Conservation (phyloP, 495 filamentous ascomycete genomes). For the Hyaloscypha bicolor region DNA sequence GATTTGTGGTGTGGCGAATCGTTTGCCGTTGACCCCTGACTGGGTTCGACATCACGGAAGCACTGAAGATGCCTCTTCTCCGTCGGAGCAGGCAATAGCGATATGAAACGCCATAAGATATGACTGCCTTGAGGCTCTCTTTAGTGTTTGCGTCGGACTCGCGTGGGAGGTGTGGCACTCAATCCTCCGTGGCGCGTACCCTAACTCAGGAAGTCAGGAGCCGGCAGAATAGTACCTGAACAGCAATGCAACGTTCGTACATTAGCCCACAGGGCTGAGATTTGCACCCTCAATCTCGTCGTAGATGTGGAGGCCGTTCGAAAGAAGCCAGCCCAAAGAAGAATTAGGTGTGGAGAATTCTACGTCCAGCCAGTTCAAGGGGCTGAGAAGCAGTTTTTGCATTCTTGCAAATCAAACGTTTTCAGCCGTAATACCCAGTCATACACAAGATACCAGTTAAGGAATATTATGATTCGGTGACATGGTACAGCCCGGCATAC, state of each 20-base stretch:
- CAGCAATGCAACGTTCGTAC: not conserved
- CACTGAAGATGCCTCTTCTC: conserved; percentile 7
- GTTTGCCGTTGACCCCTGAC: conserved; percentile 19
- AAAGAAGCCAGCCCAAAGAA: not conserved
- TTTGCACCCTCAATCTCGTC: not conserved
- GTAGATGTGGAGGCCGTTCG: not conserved
- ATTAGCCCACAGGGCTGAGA: not conserved
- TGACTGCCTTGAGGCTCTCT: conserved; percentile 29
- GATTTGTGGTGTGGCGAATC: conserved; percentile 28
- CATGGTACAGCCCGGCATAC: conserved; percentile 7
- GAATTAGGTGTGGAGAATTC: not conserved
- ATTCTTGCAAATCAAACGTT: not conserved
- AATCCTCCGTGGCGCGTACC: not conserved
- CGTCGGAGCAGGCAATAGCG: conserved; percentile 10
- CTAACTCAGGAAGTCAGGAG: conserved; percentile 2
- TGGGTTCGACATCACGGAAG: conserved; percentile 12
- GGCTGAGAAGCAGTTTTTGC: not conserved
- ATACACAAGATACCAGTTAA: not conserved
- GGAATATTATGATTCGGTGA: not conserved
- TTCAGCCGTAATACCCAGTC: not conserved
- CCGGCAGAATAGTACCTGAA: not conserved
- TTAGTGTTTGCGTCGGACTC: not conserved
- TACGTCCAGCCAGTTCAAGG: not conserved
- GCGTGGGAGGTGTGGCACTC: not conserved
- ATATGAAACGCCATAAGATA: conserved; percentile 1